A percentile compares a stretch with the other conserved stretches of the same genome.
phyloP scores from a whole-genome alignment of 2,329 filamentous ascomycete species.

The Diplocarpon mali region DNA sequence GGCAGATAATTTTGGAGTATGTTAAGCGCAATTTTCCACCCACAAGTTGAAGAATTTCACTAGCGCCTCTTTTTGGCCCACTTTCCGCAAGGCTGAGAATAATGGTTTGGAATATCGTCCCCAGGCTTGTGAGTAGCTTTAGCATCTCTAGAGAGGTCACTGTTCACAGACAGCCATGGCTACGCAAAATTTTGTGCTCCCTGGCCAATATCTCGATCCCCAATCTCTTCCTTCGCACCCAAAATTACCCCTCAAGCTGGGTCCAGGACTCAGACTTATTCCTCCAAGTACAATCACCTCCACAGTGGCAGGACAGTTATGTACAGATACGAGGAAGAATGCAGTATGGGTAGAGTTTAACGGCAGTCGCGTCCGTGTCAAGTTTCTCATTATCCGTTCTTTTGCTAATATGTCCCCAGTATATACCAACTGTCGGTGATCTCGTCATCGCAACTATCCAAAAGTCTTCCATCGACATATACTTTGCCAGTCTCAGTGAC shows the following conservation, averaged over 20 bases:
- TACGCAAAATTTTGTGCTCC: conserved; percentile 57
- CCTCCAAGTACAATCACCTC: conserved; percentile 64
- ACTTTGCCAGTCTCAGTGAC: conserved; percentile 65
- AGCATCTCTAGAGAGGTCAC: conserved; percentile 1
- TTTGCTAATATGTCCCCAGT: conserved; percentile 39
- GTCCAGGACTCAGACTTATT: conserved; percentile 72
- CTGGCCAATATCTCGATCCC: conserved; percentile 64
- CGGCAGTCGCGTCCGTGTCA: conserved; percentile 49
- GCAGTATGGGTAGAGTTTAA: conserved; percentile 67
- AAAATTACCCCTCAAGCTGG: conserved; percentile 65
- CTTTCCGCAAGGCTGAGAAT: conserved; percentile 25
- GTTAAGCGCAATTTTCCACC: conserved; percentile 16
- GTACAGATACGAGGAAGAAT: conserved; percentile 61
- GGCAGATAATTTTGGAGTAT: conserved; percentile 1
- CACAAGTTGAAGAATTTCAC: conserved; percentile 22
- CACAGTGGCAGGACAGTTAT: conserved; percentile 55
- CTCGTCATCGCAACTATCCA: conserved; percentile 80
- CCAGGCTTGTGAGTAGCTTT: conserved; percentile 4
- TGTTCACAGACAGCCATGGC: conserved; percentile 11
- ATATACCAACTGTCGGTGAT: conserved; percentile 69
- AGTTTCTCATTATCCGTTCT: background rate
- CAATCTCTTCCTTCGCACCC: conserved; percentile 55
- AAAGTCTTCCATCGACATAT: conserved; percentile 64
- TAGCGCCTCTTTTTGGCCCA: conserved; percentile 18
- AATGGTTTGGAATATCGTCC: background rate